These are phyloP conservation scores for Tephrocybe sp. DNA, from an alignment of 768 basidiomycete species.

Conservation along the genomic window DNA sequence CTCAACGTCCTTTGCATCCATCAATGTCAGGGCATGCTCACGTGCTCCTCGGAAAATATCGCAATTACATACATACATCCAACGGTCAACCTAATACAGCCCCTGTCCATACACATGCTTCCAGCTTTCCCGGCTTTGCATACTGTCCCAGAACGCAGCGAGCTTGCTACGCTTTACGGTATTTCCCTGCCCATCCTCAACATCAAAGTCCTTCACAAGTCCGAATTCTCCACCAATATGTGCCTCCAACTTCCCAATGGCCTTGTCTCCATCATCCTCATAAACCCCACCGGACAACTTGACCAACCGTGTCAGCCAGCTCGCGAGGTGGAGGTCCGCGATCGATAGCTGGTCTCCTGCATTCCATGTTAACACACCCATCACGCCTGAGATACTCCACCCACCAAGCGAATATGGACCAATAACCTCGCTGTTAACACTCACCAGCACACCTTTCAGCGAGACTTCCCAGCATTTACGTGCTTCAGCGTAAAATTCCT, in stretches of 20 bases:
- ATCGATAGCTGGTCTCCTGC: slow-evolving; percentile 81
- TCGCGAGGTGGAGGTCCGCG: slow-evolving; percentile 77
- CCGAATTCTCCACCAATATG: slow-evolving; percentile 45
- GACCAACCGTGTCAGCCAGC: slow-evolving; percentile 68
- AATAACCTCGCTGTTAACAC: slow-evolving; percentile 54
- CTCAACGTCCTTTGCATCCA: slow-evolving; percentile 9
- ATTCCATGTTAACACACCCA: slow-evolving; percentile 34
- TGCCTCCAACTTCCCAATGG: slow-evolving; percentile 49
- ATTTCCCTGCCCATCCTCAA: slow-evolving; percentile 24
- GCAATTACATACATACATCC: no score
- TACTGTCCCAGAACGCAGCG: slow-evolving; percentile 69
- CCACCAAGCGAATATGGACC: slow-evolving; percentile 66
- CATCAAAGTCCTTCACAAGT: slow-evolving; percentile 41
- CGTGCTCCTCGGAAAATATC: slow-evolving; percentile 16
- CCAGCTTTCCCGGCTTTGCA: slow-evolving; percentile 69
- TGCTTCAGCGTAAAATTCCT: slow-evolving; percentile 49
- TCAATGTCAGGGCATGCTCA: slow-evolving; percentile 10
- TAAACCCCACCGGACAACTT: slow-evolving; percentile 51
- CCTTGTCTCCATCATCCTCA: slow-evolving; percentile 48
- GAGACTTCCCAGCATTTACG: slow-evolving; percentile 51
- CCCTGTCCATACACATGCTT: slow-evolving; percentile 56
- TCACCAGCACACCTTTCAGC: slow-evolving; percentile 43
- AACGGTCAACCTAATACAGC: slow-evolving; percentile 38
- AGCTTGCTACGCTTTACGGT: slow-evolving; percentile 43
- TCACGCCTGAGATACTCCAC: slow-evolving; percentile 14